Evolutionary conservation across 495 filamentous ascomycete species (phyloP).

Genomic region (Melanomma pulvis-pyrius): DNA sequence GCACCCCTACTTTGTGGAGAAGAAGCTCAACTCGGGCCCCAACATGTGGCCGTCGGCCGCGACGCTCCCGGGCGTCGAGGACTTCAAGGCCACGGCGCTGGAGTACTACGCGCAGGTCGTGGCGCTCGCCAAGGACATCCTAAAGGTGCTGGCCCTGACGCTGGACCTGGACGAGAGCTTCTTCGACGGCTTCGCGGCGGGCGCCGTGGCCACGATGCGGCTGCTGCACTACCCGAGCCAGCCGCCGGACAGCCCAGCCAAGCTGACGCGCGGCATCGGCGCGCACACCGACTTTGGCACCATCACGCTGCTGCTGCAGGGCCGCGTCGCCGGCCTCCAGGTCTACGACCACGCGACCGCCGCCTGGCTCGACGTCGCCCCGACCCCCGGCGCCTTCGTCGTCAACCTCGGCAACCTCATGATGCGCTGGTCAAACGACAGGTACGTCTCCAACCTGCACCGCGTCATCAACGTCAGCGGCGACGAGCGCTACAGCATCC

Average conservation of each 20-base stretch:
- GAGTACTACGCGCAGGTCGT: slow-evolving; percentile 19
- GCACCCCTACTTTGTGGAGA: slow-evolving; percentile 25
- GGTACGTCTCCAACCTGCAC: slow-evolving; percentile 44
- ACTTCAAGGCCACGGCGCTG: slow-evolving; percentile 24
- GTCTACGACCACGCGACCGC: slow-evolving; percentile 40
- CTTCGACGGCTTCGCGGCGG: slow-evolving; percentile 30
- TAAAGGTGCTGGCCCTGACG: slow-evolving; percentile 43
- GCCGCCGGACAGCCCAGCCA: slow-evolving; percentile 29
- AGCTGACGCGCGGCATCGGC: slow-evolving; percentile 38
- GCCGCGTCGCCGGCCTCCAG: slow-evolving; percentile 42
- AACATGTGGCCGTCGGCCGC: slow-evolving; percentile 38
- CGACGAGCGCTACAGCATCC: slow-evolving; percentile 19
- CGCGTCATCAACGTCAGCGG: not conserved
- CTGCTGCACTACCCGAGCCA: slow-evolving; percentile 46
- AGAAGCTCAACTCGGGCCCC: slow-evolving; percentile 17
- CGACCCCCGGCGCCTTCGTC: slow-evolving; percentile 43
- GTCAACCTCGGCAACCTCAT: slow-evolving; percentile 49
- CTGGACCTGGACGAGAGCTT: slow-evolving; percentile 16
- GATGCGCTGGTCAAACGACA: slow-evolving; percentile 33
- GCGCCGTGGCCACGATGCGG: slow-evolving; percentile 35
- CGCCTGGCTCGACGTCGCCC: slow-evolving; percentile 42
- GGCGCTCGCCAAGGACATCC: slow-evolving; percentile 17
- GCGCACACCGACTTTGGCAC: slow-evolving; percentile 50
- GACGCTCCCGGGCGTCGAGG: slow-evolving; percentile 23
- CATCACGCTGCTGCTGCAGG: slow-evolving; percentile 49